Evolutionary conservation across 1,284 basidiomycete genomes (phyloP).

Genomic region (Moesziomyces aphidis): DNA sequence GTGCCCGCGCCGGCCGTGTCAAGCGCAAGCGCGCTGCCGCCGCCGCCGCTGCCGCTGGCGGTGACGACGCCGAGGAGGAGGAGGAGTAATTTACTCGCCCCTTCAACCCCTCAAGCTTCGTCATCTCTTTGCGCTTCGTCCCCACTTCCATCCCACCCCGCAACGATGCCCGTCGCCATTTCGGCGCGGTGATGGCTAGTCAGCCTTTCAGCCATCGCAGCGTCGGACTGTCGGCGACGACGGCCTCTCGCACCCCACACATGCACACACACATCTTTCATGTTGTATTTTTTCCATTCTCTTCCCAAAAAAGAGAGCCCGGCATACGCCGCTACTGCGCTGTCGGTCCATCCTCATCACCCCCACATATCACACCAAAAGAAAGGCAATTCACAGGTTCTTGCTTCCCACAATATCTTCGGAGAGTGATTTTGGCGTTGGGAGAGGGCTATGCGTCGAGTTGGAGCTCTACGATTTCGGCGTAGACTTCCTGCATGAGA

Average conservation of each 20-base stretch:
- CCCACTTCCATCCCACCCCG: conserved; percentile 1
- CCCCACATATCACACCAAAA: conserved; percentile 17
- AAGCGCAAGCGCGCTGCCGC: conserved; percentile 98
- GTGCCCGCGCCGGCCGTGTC: conserved; percentile 94
- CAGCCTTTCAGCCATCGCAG: conserved; percentile 31
- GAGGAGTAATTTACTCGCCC: conserved; percentile 46
- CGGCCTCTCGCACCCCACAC: not conserved
- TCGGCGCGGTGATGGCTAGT: conserved; percentile 9
- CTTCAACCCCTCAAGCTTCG: not conserved
- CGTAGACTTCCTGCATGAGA: conserved; percentile 48
- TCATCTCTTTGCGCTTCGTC: not conserved
- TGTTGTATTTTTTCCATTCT: conserved; percentile 23
- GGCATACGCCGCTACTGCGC: conserved; percentile 1
- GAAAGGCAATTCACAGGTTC: conserved; percentile 40
- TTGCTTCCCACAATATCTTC: conserved; percentile 15
- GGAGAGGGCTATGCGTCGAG: conserved; percentile 4
- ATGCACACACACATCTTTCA: conserved; percentile 12
- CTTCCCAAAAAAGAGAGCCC: conserved; percentile 20
- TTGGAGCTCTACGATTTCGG: conserved; percentile 46
- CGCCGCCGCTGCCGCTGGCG: conserved; percentile 90
- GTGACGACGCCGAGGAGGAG: conserved; percentile 81
- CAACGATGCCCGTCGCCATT: not conserved
- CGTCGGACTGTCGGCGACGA: not conserved
- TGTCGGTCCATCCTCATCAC: conserved; percentile 11
- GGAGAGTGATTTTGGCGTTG: conserved; percentile 1